Conservation (phyloP, 2,329 filamentous ascomycete species). For the Cercospora beticola region DNA sequence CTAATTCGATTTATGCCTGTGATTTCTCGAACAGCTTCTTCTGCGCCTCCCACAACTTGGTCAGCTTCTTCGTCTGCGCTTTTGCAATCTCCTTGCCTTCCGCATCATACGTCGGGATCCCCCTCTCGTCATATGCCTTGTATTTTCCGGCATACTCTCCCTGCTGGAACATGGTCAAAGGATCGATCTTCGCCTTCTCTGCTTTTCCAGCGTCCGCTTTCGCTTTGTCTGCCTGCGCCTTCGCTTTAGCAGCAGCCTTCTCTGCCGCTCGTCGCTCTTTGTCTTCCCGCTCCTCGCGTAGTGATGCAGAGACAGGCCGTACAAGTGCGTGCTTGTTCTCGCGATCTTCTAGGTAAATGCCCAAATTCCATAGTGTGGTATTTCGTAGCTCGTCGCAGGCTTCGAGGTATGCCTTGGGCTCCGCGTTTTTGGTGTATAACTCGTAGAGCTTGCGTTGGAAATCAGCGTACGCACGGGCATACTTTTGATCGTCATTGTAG, state of each 20-base stretch:
- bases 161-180: constrained; percentile 58
- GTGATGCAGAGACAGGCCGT: constrained; percentile 56
- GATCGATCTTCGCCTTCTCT: constrained; percentile 59
- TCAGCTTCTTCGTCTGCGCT: constrained; percentile 74
- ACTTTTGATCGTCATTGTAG: constrained; percentile 40
- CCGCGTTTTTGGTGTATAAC: constrained; percentile 49
- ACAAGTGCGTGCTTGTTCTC: constrained; percentile 69
- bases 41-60: constrained; percentile 87
- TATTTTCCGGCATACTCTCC: constrained; percentile 67
- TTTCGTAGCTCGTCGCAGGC: constrained; percentile 82
- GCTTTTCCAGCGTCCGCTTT: constrained; percentile 51
- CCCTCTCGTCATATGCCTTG: constrained; percentile 78
- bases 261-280: constrained; percentile 55
- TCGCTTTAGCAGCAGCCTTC: constrained; percentile 48
- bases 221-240: constrained; percentile 54
- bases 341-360: constrained; percentile 85
- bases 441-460: constrained; percentile 63
- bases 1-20: not conserved
- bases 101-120: constrained; percentile 73
- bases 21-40: constrained; percentile 77
- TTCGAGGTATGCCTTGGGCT: constrained; percentile 68
- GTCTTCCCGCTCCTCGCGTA: constrained; percentile 52
- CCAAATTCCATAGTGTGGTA: constrained; percentile 74
- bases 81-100: constrained; percentile 80
- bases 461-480: constrained; percentile 50